Evolutionary conservation across 2,329 filamentous ascomycete genomes (phyloP), one percentile per base, ranked within the genome.

Genomic region (Ophiostoma piceae): DNA sequence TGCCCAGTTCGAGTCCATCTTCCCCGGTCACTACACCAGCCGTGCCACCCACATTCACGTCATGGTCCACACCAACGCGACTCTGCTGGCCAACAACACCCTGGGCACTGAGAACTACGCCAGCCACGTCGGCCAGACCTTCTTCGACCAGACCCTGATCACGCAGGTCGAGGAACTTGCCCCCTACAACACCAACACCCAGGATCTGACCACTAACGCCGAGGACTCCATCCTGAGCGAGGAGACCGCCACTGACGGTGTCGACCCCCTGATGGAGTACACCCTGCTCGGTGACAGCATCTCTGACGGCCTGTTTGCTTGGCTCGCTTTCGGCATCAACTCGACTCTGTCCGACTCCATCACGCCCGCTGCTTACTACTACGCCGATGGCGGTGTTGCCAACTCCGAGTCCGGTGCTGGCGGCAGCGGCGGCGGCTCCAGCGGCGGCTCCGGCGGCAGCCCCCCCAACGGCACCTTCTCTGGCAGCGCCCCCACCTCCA

Each of bases 51-150:
- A 81, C 75, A 78, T 79, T 60, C 80, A 82, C 71, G 73, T 79
- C 35, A 74, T 76, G 12, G 73, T 72, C 3, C 77, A 76, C 71
- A 71, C 68, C 35, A 75, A 74, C 69, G 75, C 74, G 43, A 75
- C 75, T 19, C 71, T 81, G 16, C 79, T 82, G 57, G 74, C 79
- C 60, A 87, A 87, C 77, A 80, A 81, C 73, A 87, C 84, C 66
- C 74, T 76, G 69, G 82, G 80, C 71, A 81, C 83, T 19, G 79
- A 77, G 39, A 82, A 84, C 22, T 79, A 78, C 41, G 81, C 84
- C 68, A 82, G 84, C 4, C 85, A 88, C 77, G 81, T 88, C 60
- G 86, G 86, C 19, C 86, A 89, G 76, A 76, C 87, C 62, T 89
- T 86, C 79, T 86, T 87, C 74, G 85, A 88, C 76, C 83, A 87